These are phyloP conservation scores for Plectosphaerella cucumerina DNA, from an alignment of 2,329 filamentous ascomycete species.

Conservation along the genomic window DNA sequence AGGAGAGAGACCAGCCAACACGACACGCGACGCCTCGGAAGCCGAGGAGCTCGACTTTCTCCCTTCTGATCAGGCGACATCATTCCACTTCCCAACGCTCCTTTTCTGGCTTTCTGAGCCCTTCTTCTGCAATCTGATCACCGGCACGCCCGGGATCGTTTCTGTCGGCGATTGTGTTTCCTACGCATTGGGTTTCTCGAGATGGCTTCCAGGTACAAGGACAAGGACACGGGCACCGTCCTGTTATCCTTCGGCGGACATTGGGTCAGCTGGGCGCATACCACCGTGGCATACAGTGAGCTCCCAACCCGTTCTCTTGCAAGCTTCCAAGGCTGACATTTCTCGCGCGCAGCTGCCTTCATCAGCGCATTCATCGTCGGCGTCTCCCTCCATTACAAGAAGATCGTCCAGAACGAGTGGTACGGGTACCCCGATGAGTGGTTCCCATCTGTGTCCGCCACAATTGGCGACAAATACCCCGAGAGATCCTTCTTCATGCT, in stretches of 20 bases:
- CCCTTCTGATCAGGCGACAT: neutral
- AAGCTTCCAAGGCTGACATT: slow-evolving; percentile 3
- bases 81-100: neutral
- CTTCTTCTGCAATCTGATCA: neutral
- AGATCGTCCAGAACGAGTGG: slow-evolving; percentile 97
- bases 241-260: slow-evolving; percentile 67
- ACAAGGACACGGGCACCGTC: slow-evolving; percentile 58
- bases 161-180: slow-evolving; percentile 7
- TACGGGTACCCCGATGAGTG: slow-evolving; percentile 93
- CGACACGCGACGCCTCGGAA: slow-evolving; percentile 1
- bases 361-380: slow-evolving; percentile 81
- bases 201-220: slow-evolving; percentile 55
- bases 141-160: slow-evolving; percentile 26
- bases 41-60: slow-evolving; percentile 1
- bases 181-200: neutral
- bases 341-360: slow-evolving; percentile 63
- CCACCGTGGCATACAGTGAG: slow-evolving; percentile 71
- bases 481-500: slow-evolving; percentile 96
- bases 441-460: slow-evolving; percentile 94
- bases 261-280: slow-evolving; percentile 90
- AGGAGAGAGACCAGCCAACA: neutral
- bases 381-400: slow-evolving; percentile 80
- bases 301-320: neutral
- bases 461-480: slow-evolving; percentile 95
- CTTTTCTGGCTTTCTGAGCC: slow-evolving; percentile 5